Conservation (phyloP, 345 rosid species). For the Sonneratia alba region DNA sequence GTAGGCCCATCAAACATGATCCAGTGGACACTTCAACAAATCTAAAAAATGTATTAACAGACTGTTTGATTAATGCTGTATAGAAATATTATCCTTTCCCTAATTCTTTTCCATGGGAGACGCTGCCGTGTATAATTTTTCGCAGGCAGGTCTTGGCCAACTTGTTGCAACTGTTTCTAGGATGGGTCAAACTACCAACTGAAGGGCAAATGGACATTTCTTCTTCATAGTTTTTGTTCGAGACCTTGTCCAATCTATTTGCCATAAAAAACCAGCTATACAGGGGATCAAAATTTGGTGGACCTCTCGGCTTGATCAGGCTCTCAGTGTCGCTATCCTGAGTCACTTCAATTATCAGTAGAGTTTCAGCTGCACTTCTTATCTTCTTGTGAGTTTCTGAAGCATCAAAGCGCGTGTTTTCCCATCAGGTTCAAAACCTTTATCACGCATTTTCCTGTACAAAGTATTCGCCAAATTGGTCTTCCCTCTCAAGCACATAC, state of each 20-base stretch:
- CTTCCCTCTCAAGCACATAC: constrained; percentile 63
- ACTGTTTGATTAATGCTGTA: too few species aligned
- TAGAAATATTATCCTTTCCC: too few species aligned
- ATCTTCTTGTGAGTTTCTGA: constrained; percentile 38
- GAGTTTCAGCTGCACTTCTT: background rate
- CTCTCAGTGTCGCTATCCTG: background rate
- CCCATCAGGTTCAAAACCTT: constrained; percentile 54
- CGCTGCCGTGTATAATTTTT: too few species aligned
- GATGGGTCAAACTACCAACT: background rate
- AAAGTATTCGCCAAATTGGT: constrained; percentile 48
- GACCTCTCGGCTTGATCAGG: background rate
- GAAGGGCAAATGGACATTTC: background rate
- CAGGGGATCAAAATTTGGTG: background rate
- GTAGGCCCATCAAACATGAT: too few species aligned
- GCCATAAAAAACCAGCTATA: background rate
- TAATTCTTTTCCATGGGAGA: too few species aligned
- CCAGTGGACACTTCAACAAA: too few species aligned
- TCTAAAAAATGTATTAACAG: too few species aligned
- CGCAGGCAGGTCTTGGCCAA: background rate
- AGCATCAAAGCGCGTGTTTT: constrained; percentile 70
- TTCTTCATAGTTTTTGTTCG: background rate
- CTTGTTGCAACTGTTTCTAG: background rate
- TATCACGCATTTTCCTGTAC: constrained; percentile 44
- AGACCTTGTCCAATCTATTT: background rate
- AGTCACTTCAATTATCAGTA: background rate